phyloP scores from a whole-genome alignment of 1,284 basidiomycete genomes.

The Sanghuangporus baumii region DNA sequence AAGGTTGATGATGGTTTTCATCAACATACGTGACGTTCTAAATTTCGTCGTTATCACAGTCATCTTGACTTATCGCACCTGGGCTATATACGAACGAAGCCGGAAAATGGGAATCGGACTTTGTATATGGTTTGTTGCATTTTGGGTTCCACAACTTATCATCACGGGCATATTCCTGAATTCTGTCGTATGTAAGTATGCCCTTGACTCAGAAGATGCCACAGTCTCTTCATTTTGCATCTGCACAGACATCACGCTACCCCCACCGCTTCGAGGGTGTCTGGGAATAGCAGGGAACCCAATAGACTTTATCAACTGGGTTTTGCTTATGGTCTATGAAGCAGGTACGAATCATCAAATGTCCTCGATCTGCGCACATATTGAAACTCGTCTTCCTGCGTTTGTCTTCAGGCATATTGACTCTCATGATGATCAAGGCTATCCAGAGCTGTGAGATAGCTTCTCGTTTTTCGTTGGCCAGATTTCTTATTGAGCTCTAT shows the following conservation, averaged over 20 bases:
- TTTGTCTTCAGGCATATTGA: neutral
- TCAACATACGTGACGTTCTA: neutral
- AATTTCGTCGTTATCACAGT: neutral
- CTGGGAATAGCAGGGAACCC: neutral
- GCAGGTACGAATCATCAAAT: neutral
- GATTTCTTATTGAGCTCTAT: neutral
- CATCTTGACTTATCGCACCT: conserved; percentile 6
- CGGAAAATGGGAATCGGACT: conserved; percentile 1
- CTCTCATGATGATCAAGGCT: neutral
- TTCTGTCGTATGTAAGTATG: neutral
- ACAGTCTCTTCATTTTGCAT: neutral
- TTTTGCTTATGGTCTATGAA: neutral
- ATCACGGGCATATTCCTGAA: neutral
- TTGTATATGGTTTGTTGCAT: neutral
- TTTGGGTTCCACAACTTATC: neutral
- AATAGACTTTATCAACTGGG: neutral
- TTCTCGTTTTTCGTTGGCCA: too few relatives aligned
- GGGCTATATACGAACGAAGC: conserved; percentile 7
- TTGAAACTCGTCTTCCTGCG: too few relatives aligned
- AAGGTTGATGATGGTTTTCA: neutral
- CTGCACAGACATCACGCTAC: neutral
- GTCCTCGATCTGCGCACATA: neutral
- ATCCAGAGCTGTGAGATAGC: neutral
- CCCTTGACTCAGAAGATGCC: neutral
- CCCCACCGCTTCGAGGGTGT: neutral